Conservation (phyloP, 2,329 filamentous ascomycete species). For the Epichloe aotearoae region DNA sequence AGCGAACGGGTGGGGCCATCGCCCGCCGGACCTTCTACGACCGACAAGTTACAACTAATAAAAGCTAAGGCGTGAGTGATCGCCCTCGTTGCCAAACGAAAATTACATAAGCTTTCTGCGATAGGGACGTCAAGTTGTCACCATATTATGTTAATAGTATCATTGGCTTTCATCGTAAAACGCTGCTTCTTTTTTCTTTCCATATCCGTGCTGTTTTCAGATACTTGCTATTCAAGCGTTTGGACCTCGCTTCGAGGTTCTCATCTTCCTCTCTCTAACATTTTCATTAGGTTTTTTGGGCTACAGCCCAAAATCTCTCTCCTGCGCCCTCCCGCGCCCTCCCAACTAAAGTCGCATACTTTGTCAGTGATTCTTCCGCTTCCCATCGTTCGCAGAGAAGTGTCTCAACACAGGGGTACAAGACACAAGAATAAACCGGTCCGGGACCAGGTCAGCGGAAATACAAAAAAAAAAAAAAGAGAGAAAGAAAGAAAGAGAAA, state of each 20-base stretch:
- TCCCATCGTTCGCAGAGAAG: background rate
- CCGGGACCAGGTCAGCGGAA: background rate
- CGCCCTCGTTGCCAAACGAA: no score
- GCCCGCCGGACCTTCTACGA: no score
- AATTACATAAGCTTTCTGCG: no score
- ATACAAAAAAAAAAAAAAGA: background rate
- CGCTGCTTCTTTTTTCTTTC: slow-evolving; percentile 7
- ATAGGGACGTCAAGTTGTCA: background rate
- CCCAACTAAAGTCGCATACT: background rate
- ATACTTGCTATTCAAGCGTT: slow-evolving; percentile 16
- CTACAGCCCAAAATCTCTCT: background rate
- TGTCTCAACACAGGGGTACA: background rate
- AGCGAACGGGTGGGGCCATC: no score
- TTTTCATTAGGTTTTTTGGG: slow-evolving; percentile 1
- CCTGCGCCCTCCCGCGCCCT: background rate
- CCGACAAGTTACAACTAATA: no score
- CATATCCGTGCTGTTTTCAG: slow-evolving; percentile 13
- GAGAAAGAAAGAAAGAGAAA: background rate
- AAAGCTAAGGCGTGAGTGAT: no score
- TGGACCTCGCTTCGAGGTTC: slow-evolving; percentile 5
- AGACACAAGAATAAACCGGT: background rate
- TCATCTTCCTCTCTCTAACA: slow-evolving; percentile 3
- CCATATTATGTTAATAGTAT: background rate
- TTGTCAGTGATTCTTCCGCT: background rate
- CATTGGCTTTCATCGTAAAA: background rate